phyloP scores from a whole-genome alignment of 1,139 yeast species.

The Debaryomyces udenii region DNA sequence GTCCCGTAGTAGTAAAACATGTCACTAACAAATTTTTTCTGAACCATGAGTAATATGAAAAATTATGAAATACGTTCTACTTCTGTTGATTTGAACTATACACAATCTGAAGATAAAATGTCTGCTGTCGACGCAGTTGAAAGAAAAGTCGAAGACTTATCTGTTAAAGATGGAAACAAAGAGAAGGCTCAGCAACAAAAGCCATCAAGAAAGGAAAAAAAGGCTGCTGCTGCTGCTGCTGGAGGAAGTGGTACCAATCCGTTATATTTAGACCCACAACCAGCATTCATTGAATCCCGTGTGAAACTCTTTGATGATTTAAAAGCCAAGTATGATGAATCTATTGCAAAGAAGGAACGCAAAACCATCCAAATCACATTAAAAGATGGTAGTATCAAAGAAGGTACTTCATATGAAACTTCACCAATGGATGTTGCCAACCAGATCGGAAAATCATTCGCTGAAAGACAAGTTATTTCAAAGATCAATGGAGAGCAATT shows the following conservation, averaged over 20 bases:
- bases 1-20: slow-evolving; percentile 1
- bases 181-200: slow-evolving; percentile 15
- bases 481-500: slow-evolving; percentile 79
- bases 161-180: slow-evolving; percentile 35
- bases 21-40: slow-evolving; percentile 5
- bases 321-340: slow-evolving; percentile 76
- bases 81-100: too few relatives aligned
- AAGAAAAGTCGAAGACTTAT: slow-evolving; percentile 57
- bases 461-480: slow-evolving; percentile 86
- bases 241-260: slow-evolving; percentile 36
- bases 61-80: neutral
- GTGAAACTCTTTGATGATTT: slow-evolving; percentile 77
- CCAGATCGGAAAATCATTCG: slow-evolving; percentile 78
- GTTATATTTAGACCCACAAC: slow-evolving; percentile 71
- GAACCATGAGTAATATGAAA: slow-evolving; percentile 6
- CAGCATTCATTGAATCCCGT: slow-evolving; percentile 80
- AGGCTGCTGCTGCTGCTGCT: slow-evolving; percentile 34
- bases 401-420: slow-evolving; percentile 87
- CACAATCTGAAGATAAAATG: slow-evolving; percentile 24
- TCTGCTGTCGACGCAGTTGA: slow-evolving; percentile 41
- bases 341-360: slow-evolving; percentile 61
- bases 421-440: slow-evolving; percentile 85
- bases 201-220: slow-evolving; percentile 18
- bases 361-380: slow-evolving; percentile 73
- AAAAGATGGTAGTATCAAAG: slow-evolving; percentile 81